Evolutionary conservation across 768 basidiomycete species (phyloP).

Genomic region (Termitomyces sp.): DNA sequence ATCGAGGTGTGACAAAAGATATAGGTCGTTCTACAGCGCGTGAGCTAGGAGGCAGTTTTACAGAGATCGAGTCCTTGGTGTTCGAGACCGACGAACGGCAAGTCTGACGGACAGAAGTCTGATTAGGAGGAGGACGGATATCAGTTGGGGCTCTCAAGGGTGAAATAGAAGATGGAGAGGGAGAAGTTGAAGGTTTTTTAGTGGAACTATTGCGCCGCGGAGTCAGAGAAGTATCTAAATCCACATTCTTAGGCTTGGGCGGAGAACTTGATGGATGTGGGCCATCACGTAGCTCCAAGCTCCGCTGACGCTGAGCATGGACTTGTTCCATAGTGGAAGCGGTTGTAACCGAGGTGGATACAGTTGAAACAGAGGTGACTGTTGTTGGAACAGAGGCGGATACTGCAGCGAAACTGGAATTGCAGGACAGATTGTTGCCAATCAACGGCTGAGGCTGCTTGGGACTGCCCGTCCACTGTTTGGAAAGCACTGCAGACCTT

Average conservation of each 20-base stretch:
- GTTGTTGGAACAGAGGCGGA: no score
- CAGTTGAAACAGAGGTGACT: no score
- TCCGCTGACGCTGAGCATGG: constrained; percentile 41
- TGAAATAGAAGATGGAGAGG: constrained; percentile 34
- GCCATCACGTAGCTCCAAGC: constrained; percentile 40
- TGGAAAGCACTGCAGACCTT: constrained; percentile 27
- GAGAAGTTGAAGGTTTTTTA: constrained; percentile 34
- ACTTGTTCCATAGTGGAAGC: constrained; percentile 40
- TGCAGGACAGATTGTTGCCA: constrained; percentile 32
- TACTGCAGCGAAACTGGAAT: constrained; percentile 28
- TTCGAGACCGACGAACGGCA: constrained; percentile 26
- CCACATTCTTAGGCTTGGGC: constrained; percentile 52
- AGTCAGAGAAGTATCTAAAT: constrained; percentile 43
- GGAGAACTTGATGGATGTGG: constrained; percentile 55
- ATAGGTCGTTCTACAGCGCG: constrained; percentile 19
- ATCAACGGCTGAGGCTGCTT: constrained; percentile 35
- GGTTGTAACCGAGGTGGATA: constrained; percentile 42
- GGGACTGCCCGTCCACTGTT: constrained; percentile 52
- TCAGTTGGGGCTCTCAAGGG: constrained; percentile 33
- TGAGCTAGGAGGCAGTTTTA: constrained; percentile 15
- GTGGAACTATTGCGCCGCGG: constrained; percentile 35
- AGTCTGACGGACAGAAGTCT: constrained; percentile 11
- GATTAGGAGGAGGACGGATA: constrained; percentile 20
- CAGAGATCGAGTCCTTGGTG: constrained; percentile 9
- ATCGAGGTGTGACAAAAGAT: constrained; percentile 23